A percentile compares a stretch with the other conserved stretches of the same genome.
These are phyloP conservation scores for Chiua virens DNA, from an alignment of 768 basidiomycete genomes.

Conservation along the genomic window DNA sequence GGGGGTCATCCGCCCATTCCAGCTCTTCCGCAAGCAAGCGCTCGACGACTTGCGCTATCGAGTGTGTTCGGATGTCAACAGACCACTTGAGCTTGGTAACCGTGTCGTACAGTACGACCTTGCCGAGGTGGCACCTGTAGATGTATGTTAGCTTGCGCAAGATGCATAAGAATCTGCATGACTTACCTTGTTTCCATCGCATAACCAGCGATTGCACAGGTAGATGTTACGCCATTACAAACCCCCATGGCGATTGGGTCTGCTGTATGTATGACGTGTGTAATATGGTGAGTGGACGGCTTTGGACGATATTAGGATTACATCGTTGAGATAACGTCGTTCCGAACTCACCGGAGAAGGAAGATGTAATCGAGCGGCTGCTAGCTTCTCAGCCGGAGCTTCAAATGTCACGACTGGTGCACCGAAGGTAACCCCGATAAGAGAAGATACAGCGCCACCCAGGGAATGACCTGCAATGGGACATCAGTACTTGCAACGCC, in stretches of 20 bases:
- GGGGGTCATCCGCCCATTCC: conserved; percentile 46
- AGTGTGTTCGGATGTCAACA: conserved; percentile 71
- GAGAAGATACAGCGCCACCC: conserved; percentile 81
- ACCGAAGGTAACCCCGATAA: conserved; percentile 91
- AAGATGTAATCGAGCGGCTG: conserved; percentile 80
- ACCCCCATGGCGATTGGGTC: conserved; percentile 91
- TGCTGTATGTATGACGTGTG: conserved; percentile 89
- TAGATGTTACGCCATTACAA: conserved; percentile 73
- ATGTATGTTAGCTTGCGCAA: neutral
- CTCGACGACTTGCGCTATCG: conserved; percentile 70
- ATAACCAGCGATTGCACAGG: conserved; percentile 82
- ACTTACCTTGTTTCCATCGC: conserved; percentile 71
- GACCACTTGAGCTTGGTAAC: conserved; percentile 79
- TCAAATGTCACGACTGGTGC: conserved; percentile 90
- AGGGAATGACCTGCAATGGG: conserved; percentile 60
- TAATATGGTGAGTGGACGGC: conserved; percentile 75
- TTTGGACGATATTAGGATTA: conserved; percentile 25
- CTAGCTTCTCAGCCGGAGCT: conserved; percentile 70
- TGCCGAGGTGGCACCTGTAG: conserved; percentile 83
- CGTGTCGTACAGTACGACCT: conserved; percentile 82
- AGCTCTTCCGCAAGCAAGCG: conserved; percentile 54
- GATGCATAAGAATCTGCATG: neutral
- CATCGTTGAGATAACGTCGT: neutral
- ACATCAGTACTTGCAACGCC: neutral
- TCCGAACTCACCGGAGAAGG: conserved; percentile 67